Conservation (phyloP, 2,329 filamentous ascomycete species). For the Penicillium olsonii region DNA sequence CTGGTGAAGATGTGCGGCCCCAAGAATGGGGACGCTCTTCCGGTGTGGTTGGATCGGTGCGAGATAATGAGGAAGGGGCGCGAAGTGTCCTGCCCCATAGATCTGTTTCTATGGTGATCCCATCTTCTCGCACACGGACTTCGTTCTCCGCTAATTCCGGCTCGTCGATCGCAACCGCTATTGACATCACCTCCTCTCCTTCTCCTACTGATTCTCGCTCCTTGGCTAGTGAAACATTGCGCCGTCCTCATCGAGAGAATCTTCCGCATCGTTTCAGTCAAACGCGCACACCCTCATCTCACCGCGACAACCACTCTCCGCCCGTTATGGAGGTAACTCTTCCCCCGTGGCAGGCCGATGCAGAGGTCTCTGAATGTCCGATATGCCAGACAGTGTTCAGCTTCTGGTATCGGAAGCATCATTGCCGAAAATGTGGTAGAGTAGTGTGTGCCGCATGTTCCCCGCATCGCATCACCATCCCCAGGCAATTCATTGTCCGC, state of each 20-base stretch:
- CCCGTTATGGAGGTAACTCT: conserved; percentile 35
- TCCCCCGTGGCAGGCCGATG: conserved; percentile 86
- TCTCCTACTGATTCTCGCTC: conserved; percentile 19
- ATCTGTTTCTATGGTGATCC: conserved; percentile 23
- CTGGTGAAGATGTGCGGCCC: conserved; percentile 29
- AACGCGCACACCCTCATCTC: not conserved
- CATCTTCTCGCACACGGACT: conserved; percentile 16
- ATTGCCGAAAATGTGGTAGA: conserved; percentile 93
- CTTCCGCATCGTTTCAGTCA: conserved; percentile 10
- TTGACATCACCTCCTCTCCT: conserved; percentile 36
- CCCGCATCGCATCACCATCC: conserved; percentile 92
- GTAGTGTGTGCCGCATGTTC: conserved; percentile 91
- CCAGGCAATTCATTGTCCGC: conserved; percentile 86
- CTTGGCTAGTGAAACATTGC: not conserved
- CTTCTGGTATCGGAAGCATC: conserved; percentile 86
- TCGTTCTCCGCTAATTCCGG: conserved; percentile 20
- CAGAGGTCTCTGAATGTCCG: conserved; percentile 77
- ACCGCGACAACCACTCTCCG: not conserved
- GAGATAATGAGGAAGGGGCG: not conserved
- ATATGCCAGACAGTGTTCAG: conserved; percentile 80
- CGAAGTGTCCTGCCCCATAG: conserved; percentile 25
- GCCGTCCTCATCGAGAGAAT: not conserved
- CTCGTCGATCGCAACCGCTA: conserved; percentile 35
- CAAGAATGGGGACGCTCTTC: conserved; percentile 1
- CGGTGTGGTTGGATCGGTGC: conserved; percentile 6